Base-by-base conservation (phyloP, 257 asterid species). In the Craterostigma plantagineum region DNA sequence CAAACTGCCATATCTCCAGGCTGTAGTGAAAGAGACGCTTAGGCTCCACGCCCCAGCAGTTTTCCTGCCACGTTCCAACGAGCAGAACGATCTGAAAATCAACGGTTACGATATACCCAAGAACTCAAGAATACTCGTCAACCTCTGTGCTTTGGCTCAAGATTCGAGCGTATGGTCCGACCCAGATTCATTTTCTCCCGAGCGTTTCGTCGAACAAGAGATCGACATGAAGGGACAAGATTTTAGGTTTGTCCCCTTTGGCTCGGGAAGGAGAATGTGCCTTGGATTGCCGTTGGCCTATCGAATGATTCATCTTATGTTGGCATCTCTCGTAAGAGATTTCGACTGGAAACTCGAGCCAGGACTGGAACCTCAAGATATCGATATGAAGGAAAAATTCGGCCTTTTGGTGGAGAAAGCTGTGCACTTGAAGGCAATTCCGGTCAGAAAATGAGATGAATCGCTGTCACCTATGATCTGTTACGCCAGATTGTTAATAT, bases 61-160 rank as follows among this genome's bases (percentile, higher is more conserved):
- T 0, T 10, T 49, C 23, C 34, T 65, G 8, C 66, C 63, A 14
- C 54, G 53, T 55, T 16, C 67, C 11, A 33, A 52, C n/a, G 37
- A 61, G 11, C 7, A 16, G 0, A 43, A 17, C 0, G 53, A 65
- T 18, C 56, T 2, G 42, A 41, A 55, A 50, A 50, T 65, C 8
- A 53, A 45, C 1, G 54, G 66, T 16, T 57, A 61, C 60, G 34
- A 49, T 12, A 40, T 62, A 14, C 74, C 66, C 1, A 63, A 46
- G 30, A 49, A 48, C 0, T 13, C 69, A 7, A 42, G 48, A 5
- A 60, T 67, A 2, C 54, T 67, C 16, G 56, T 67, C 14, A 67
- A 65, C 13, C 52, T 56, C 0, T 65, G 67, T 60, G 68, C 68
- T 6, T 44, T 64, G 45, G 64, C 60, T 18, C 56, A 67, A 12